Evolutionary conservation across 139 green algal species (phyloP), one percentile per base, ranked within the genome.

Genomic region (Coelastrella sp.): DNA sequence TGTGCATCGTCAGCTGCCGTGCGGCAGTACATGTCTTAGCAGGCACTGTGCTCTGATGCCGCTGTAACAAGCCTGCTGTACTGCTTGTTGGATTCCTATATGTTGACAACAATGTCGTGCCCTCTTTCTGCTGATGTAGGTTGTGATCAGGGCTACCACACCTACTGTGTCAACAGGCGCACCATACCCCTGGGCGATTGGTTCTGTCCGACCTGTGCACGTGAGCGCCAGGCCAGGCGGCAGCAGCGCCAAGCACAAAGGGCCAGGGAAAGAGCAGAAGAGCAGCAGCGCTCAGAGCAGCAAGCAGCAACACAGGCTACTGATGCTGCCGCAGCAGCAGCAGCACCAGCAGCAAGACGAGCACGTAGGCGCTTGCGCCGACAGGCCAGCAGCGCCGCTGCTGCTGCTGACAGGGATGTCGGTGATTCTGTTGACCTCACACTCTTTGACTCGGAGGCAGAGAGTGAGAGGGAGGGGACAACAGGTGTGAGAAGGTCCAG

Each of bases 61-160:
- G n/a, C n/a, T n/a, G n/a, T n/a, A n/a, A n/a, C n/a, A n/a, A n/a
- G n/a, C n/a, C n/a, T n/a, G n/a, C n/a, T n/a, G n/a, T n/a, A n/a
- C n/a, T n/a, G n/a, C n/a, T n/a, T n/a, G n/a, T n/a, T n/a, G n/a
- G n/a, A n/a, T n/a, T n/a, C n/a, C n/a, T n/a, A n/a, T n/a, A n/a
- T n/a, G n/a, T n/a, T n/a, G n/a, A n/a, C n/a, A n/a, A n/a, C n/a
- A n/a, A n/a, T n/a, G n/a, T 57, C 45, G 1, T 23, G 11, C 45
- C n/a, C 35, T 15, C 23, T 30, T 5, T 15, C 27, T 35, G 5
- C 3, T 32, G 5, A 53, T 30, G 30, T 88, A 95, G 92, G 86
- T 27, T 96, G 94, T 77, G 91, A 96, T 67, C 41, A 77, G 2
- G 93, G 91, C 8, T 95, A 85, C 45, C 94, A 96, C 81, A 96